Evolutionary conservation across 2,329 filamentous ascomycete genomes (phyloP), one percentile per base, ranked within the genome.

Genomic region (Cladosporium austrohemisphaericum): DNA sequence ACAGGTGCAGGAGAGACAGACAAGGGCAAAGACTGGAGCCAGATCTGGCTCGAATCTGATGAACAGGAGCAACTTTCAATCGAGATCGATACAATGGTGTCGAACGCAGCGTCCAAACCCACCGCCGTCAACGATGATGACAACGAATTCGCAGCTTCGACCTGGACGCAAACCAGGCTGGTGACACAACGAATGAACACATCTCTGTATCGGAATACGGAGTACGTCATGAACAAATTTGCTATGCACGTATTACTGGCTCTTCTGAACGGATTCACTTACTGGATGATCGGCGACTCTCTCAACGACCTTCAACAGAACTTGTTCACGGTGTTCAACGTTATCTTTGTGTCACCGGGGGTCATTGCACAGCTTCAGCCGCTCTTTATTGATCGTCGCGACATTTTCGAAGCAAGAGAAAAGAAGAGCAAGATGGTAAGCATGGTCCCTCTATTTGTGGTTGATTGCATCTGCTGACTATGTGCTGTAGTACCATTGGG

Each of bases 171-270:
- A 49, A 68, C 68, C 45, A 64, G 63, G 40, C 57, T 70, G 2
- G 71, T 75, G 2, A 66, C 70, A 3, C 60, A 70, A 10, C 66
- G 72, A 19, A 79, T 76, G 67, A 82, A 81, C 56, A 60, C 79
- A 0, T 73, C 83, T 0, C 71, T 88, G 5, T 88, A 73, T 68
- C 76, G 85, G 47, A 87, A 86, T 61, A 76, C 73, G 0, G 79
- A 84, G 41, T 87, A 87, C 54, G 65, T 83, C 46, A 79, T 79
- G 63, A 84, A 80, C 71, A 85, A 85, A 65, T 64, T 85, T 43
- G 71, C 71, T 45, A 68, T 81, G 5, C 77, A 80, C 55, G 72
- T 80, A 41, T 66, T 72, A 22, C 73, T 71, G 5, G 70, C 69
- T 9, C 57, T 75, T 10, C 73, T 75, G 65, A 74, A 73, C 56